Evolutionary conservation across 148 eudicot species (phyloP).

Genomic region (Rhododendron williamsianum): DNA sequence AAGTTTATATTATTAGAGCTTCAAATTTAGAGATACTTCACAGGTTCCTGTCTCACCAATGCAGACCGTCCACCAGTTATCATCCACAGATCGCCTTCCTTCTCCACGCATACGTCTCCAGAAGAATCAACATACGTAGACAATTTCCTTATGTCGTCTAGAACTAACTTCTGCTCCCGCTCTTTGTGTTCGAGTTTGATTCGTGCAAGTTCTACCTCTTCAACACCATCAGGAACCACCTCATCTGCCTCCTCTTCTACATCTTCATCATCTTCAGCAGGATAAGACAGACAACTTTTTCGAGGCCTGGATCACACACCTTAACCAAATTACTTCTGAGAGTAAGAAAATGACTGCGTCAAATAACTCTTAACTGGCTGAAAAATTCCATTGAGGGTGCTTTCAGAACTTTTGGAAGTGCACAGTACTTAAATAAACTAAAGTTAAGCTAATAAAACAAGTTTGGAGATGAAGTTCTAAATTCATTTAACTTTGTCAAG

Average conservation of each 20-base stretch:
- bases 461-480: neutral
- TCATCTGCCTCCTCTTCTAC: slow-evolving; percentile 96
- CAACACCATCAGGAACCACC: slow-evolving; percentile 99
- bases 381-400: neutral
- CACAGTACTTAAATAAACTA: neutral
- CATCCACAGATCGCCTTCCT: slow-evolving; percentile 79
- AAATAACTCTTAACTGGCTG: neutral
- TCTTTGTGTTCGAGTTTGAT: slow-evolving; percentile 83
- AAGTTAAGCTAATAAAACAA: neutral
- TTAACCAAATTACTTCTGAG: slow-evolving; percentile 8
- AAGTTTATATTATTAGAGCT: neutral
- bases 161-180: slow-evolving; percentile 62
- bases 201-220: slow-evolving; percentile 95
- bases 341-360: neutral
- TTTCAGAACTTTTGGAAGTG: neutral
- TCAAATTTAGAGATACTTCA: slow-evolving; percentile 14
- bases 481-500: neutral
- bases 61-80: slow-evolving; percentile 60
- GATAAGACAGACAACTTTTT: slow-evolving; percentile 64
- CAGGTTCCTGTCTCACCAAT: slow-evolving; percentile 52
- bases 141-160: slow-evolving; percentile 73
- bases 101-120: slow-evolving; percentile 46
- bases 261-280: slow-evolving; percentile 90
- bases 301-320: slow-evolving; percentile 67
- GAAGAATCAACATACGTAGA: slow-evolving; percentile 41